Base-by-base conservation (phyloP, 2,329 filamentous ascomycete genomes). In the Pseudogymnoascus sp. region DNA sequence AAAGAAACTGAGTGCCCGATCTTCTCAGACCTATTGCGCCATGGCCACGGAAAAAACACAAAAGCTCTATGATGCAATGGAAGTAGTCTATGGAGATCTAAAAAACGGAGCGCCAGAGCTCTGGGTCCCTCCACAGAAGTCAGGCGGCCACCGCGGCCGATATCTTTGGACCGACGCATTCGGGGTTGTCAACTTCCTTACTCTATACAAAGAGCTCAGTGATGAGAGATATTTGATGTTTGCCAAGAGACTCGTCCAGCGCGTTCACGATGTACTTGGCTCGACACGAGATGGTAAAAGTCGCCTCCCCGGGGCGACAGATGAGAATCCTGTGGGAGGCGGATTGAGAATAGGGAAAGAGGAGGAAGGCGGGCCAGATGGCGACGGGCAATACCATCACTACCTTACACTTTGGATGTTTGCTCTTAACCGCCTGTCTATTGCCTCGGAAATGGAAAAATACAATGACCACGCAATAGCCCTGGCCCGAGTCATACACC, bases 381-480 rank as follows among this genome's bases (percentile, higher is more conserved):
- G 78, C 7, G 83, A 86, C 69, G 83, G 83, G 2, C 83, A 86
- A 70, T 86, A 86, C 65, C 82, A 85, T 67, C 83, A 86, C 67
- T 86, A 86, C 66, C 74, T 86, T 19, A 85, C 82, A 0, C 69
- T 85, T 4, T 87, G 83, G 83, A 85, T 86, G 82, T 85, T 85
- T 69, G 82, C 83, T 1, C 75, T 86, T 4, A 84, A 83, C 68
- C 75, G 83, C 1, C 73, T 84, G 42, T 75, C 80, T 0, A 65
- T 79, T 37, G 82, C 80, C 2, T 77, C 78, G 0, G 74, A 74
- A 0, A 77, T 84, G 21, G 67, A 70, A 9, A 67, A 65, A 7
- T 85, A 79, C 65, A 85, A 84, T 65, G 72, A 74, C 29, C 75
- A 80, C 60, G 83, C 82, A 0, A 75, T 84, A 2, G 73, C 79